These are phyloP conservation scores for Didymella keratinophila DNA, from an alignment of 2,329 filamentous ascomycete genomes.

Conservation along the genomic window DNA sequence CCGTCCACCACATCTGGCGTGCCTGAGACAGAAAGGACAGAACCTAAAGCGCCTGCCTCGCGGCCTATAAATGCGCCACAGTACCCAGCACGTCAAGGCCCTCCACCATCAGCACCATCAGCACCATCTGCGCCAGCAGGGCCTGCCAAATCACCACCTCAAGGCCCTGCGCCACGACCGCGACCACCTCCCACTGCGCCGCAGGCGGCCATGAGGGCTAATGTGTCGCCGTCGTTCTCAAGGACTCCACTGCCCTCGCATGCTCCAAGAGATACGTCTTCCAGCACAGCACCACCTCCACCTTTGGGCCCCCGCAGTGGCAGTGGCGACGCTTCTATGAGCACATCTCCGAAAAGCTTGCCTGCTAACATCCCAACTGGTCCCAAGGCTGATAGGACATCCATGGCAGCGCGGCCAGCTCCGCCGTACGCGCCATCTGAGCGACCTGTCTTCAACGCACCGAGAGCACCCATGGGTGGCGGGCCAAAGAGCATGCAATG, in stretches of 20 bases:
- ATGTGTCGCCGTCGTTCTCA: slow-evolving; percentile 45
- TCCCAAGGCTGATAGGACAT: slow-evolving; percentile 49
- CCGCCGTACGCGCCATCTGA: slow-evolving; percentile 42
- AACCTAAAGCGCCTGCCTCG: slow-evolving; percentile 24
- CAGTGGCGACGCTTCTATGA: slow-evolving; percentile 33
- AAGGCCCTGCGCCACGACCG: slow-evolving; percentile 39
- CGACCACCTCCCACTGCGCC: slow-evolving; percentile 46
- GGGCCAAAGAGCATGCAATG: slow-evolving; percentile 53
- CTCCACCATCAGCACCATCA: slow-evolving; percentile 20
- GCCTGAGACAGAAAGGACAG: slow-evolving; percentile 22
- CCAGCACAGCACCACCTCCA: slow-evolving; percentile 34
- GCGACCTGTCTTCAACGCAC: slow-evolving; percentile 36
- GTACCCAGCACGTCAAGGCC: slow-evolving; percentile 20
- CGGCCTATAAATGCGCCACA: slow-evolving; percentile 12
- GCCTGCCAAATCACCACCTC: slow-evolving; percentile 39
- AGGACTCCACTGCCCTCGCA: slow-evolving; percentile 39
- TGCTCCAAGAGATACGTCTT: slow-evolving; percentile 38
- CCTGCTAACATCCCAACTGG: slow-evolving; percentile 52
- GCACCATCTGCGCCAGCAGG: slow-evolving; percentile 10
- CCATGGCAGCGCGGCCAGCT: slow-evolving; percentile 42
- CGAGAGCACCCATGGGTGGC: slow-evolving; percentile 45
- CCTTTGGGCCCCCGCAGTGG: slow-evolving; percentile 36
- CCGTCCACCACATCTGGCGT: slow-evolving; percentile 18
- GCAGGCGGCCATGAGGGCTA: slow-evolving; percentile 42
- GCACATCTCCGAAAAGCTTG: slow-evolving; percentile 48